Percentiles rank a stretch among this genome's conserved stretches.
These are phyloP conservation scores for Colletotrichum liriopes DNA, from an alignment of 2,329 filamentous ascomycete genomes.

Conservation along the genomic window DNA sequence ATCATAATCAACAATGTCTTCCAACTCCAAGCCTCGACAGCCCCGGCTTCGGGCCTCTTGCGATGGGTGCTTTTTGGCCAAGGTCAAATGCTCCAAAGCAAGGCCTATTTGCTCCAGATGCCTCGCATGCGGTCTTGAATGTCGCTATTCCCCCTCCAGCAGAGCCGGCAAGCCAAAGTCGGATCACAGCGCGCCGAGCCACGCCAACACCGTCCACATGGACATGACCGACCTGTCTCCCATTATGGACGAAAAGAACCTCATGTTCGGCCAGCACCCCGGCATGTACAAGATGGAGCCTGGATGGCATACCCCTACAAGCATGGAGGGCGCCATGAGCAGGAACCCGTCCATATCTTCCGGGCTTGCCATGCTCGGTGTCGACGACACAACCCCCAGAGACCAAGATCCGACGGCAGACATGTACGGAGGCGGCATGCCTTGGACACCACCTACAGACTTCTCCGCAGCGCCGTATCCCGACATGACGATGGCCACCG, in stretches of 20 bases:
- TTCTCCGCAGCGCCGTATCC: slow-evolving; percentile 51
- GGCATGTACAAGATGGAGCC: slow-evolving; percentile 56
- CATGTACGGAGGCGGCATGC: slow-evolving; percentile 55
- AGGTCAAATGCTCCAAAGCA: slow-evolving; percentile 70
- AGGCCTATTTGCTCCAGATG: slow-evolving; percentile 69
- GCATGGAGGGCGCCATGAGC: slow-evolving; percentile 53
- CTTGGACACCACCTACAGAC: slow-evolving; percentile 59
- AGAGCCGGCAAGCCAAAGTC: slow-evolving; percentile 66
- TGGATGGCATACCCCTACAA: slow-evolving; percentile 57
- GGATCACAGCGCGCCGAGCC: slow-evolving; percentile 45
- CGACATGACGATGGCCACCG: slow-evolving; percentile 51
- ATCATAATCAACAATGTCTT: slow-evolving; percentile 41
- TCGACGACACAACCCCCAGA: slow-evolving; percentile 48
- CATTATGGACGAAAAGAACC: slow-evolving; percentile 49
- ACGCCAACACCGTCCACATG: slow-evolving; percentile 44
- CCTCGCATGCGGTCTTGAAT: slow-evolving; percentile 64
- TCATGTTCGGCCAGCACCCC: slow-evolving; percentile 50
- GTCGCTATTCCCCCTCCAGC: slow-evolving; percentile 68
- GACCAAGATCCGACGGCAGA: slow-evolving; percentile 47
- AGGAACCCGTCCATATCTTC: slow-evolving; percentile 54
- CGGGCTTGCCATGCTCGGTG: slow-evolving; percentile 50
- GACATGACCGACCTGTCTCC: slow-evolving; percentile 47
- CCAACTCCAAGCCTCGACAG: slow-evolving; percentile 53
- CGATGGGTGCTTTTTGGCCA: slow-evolving; percentile 69
- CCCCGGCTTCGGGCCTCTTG: slow-evolving; percentile 65